These are phyloP conservation scores for Pecoramyces ruminantium DNA, from an alignment of 192 early-diverging fungal species.

Conservation along the genomic window DNA sequence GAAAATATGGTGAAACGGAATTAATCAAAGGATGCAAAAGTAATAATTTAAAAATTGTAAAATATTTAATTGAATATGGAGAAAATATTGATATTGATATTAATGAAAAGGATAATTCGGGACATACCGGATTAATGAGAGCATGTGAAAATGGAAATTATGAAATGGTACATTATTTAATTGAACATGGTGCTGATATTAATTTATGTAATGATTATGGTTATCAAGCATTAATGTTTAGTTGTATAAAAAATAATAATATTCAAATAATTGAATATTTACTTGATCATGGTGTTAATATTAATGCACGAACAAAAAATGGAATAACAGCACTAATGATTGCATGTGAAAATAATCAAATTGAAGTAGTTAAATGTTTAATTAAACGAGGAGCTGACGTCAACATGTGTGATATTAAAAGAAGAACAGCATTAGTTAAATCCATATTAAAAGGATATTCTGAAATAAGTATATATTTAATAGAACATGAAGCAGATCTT, in stretches of 20 bases:
- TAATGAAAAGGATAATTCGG: background rate
- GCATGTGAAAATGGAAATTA: background rate
- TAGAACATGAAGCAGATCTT: background rate
- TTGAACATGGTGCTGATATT: background rate
- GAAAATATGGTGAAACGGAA: background rate
- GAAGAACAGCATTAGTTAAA: background rate
- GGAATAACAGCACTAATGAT: background rate
- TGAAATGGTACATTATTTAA: background rate
- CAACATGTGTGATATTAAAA: background rate
- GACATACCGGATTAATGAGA: background rate
- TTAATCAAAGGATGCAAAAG: background rate
- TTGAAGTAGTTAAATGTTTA: background rate
- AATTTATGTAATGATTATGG: background rate
- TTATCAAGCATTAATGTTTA: background rate
- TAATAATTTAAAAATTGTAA: background rate
- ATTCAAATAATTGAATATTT: background rate
- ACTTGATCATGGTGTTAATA: background rate
- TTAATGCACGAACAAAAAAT: background rate
- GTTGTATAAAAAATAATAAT: background rate
- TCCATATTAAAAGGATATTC: background rate
- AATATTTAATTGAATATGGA: background rate
- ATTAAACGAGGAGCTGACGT: background rate
- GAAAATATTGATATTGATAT: background rate
- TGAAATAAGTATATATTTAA: background rate
- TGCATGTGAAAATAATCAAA: background rate